phyloP scores from a whole-genome alignment of 768 basidiomycete species.

The Lentinula aciculospora region DNA sequence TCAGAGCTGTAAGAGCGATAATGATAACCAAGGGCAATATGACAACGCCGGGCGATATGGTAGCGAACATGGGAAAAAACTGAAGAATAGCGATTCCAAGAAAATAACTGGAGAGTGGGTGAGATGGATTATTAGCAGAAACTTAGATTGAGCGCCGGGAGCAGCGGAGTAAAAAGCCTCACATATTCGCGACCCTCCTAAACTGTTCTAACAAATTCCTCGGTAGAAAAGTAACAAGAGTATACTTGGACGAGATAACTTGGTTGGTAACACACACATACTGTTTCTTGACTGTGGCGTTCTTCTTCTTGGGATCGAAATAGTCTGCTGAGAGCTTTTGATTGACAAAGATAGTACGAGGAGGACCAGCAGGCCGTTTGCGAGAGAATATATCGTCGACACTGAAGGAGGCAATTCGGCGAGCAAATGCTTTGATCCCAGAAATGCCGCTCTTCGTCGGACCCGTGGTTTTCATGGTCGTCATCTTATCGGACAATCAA shows the following conservation, averaged over 20 bases:
- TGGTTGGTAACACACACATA: conserved; percentile 45
- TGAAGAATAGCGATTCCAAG: conserved; percentile 88
- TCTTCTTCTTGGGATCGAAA: conserved; percentile 33
- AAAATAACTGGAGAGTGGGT: conserved; percentile 50
- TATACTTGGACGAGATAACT: conserved; percentile 43
- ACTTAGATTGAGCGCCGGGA: background rate
- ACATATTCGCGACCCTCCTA: conserved; percentile 8
- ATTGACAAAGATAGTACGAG: conserved; percentile 46
- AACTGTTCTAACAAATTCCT: conserved; percentile 9
- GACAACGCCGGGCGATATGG: conserved; percentile 91
- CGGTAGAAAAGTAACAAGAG: conserved; percentile 9
- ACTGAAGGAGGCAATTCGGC: conserved; percentile 29
- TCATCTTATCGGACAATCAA: background rate
- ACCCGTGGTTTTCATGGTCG: background rate
- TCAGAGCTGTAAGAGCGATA: conserved; percentile 77
- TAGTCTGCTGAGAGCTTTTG: conserved; percentile 37
- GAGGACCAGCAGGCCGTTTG: conserved; percentile 26
- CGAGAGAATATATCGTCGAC: conserved; percentile 43
- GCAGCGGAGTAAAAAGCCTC: background rate
- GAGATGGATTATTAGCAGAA: background rate
- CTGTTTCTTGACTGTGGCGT: conserved; percentile 32
- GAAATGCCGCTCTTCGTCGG: conserved; percentile 7
- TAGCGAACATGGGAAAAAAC: conserved; percentile 92
- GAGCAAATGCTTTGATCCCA: conserved; percentile 16
- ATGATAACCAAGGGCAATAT: conserved; percentile 87